Evolutionary conservation across 169 alveolate genomes (phyloP).

Genomic region (Sarcocystis neurona): DNA sequence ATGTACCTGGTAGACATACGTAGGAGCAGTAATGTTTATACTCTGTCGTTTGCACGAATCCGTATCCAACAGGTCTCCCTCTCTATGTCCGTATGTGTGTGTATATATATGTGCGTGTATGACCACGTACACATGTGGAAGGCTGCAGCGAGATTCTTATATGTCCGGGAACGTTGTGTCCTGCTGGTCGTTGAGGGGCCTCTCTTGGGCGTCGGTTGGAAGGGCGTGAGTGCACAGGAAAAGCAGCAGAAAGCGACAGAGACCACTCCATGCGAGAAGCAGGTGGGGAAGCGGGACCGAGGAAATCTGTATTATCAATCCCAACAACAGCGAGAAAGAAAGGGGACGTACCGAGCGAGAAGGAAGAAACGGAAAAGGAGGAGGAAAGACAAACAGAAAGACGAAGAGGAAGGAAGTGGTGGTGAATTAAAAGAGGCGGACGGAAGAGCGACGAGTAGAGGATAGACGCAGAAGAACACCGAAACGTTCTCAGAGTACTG

Average conservation of each 20-base stretch:
- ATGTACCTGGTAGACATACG: too few relatives aligned
- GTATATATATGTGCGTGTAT: too few relatives aligned
- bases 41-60: too few relatives aligned
- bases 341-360: not conserved
- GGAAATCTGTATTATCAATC: slow-evolving; percentile 79
- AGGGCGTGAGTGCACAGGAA: slow-evolving; percentile 72
- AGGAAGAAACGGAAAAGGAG: not conserved
- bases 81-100: too few relatives aligned
- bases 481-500: not conserved
- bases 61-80: too few relatives aligned
- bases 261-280: slow-evolving; percentile 77
- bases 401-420: not conserved
- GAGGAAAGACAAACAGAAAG: not conserved
- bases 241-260: slow-evolving; percentile 73
- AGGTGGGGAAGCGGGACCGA: slow-evolving; percentile 83
- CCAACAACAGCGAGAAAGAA: slow-evolving; percentile 74
- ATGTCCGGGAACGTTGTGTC: too few relatives aligned
- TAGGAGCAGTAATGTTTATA: too few relatives aligned
- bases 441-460: not conserved
- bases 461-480: not conserved
- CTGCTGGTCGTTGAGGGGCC: too few relatives aligned
- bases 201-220: not conserved
- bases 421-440: not conserved
- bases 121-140: too few relatives aligned
- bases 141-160: too few relatives aligned